A percentile compares a stretch with the other conserved stretches of the same genome.
phyloP scores from a whole-genome alignment of 768 basidiomycete species.

The Tricholoma bakamatsutake region DNA sequence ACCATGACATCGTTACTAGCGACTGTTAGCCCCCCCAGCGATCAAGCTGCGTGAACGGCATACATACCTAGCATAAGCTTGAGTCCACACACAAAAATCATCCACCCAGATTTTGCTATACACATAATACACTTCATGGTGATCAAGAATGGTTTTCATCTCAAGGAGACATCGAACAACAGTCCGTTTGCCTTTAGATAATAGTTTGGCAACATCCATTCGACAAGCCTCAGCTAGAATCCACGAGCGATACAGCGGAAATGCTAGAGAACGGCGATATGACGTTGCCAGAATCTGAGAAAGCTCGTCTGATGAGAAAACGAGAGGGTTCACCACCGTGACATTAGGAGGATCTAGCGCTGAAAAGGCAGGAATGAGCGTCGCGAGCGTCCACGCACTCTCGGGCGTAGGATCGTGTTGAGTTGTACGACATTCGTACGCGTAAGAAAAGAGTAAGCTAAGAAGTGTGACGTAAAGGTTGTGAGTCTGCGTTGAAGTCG shows the following conservation, averaged over 20 bases:
- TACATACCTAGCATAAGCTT: conserved; percentile 61
- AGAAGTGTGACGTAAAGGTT: conserved; percentile 64
- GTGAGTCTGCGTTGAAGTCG: conserved; percentile 48
- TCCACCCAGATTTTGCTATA: conserved; percentile 85
- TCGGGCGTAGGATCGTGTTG: conserved; percentile 79
- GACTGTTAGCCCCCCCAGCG: background rate
- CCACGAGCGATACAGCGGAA: conserved; percentile 79
- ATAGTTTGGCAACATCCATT: conserved; percentile 51
- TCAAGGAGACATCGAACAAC: conserved; percentile 64
- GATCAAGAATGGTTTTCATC: conserved; percentile 69
- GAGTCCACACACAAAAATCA: conserved; percentile 80
- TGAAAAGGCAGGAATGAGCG: conserved; percentile 72
- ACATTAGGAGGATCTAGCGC: conserved; percentile 65
- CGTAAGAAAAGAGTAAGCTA: conserved; percentile 71
- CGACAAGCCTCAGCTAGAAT: conserved; percentile 64
- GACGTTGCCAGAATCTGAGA: conserved; percentile 47
- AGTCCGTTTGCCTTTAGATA: conserved; percentile 55
- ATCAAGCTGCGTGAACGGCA: background rate
- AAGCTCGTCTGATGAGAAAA: conserved; percentile 43
- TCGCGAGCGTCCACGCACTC: conserved; percentile 82
- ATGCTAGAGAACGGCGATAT: conserved; percentile 70
- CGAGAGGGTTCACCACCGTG: conserved; percentile 12
- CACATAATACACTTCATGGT: conserved; percentile 83
- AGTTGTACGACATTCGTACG: conserved; percentile 76
- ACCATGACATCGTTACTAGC: conserved; percentile 52